Percentiles rank a stretch among this genome's conserved stretches.
Conservation (phyloP, 2,329 filamentous ascomycete genomes). For the Beauveria medogensis region DNA sequence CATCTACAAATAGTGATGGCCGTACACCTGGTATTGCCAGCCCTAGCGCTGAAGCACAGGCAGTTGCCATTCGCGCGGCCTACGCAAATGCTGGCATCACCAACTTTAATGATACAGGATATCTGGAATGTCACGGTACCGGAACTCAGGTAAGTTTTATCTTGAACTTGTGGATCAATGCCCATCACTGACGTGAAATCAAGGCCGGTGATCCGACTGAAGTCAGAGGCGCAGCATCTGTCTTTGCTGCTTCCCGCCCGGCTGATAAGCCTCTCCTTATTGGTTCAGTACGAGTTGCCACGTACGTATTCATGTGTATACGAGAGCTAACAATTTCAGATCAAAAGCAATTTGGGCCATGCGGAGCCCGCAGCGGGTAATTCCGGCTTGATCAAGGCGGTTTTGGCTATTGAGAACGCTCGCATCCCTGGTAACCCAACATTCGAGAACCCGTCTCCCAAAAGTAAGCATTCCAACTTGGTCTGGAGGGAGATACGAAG, state of each 20-base stretch:
- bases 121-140: conserved; percentile 2
- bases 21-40: conserved; percentile 4
- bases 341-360: conserved; percentile 26
- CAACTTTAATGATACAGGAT: neutral
- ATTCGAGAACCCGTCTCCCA: conserved; percentile 17
- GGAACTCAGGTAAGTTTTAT: neutral
- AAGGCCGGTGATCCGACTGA: conserved; percentile 9
- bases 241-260: conserved; percentile 16
- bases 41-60: conserved; percentile 1
- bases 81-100: conserved; percentile 3
- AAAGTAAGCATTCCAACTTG: conserved; percentile 9
- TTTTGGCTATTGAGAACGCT: conserved; percentile 20
- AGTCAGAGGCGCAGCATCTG: conserved; percentile 15
- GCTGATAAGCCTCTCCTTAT: conserved; percentile 17
- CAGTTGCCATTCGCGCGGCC: conserved; percentile 6
- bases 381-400: conserved; percentile 22
- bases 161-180: accelerated
- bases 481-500: neutral
- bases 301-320: too few relatives aligned
- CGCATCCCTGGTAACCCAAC: conserved; percentile 25
- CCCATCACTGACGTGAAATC: neutral
- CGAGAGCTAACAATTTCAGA: neutral
- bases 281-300: conserved; percentile 18
- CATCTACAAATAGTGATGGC: neutral
- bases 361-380: conserved; percentile 22